These are phyloP conservation scores for Mucor racemosus DNA, from an alignment of 371 early-diverging fungal genomes.

Conservation along the genomic window DNA sequence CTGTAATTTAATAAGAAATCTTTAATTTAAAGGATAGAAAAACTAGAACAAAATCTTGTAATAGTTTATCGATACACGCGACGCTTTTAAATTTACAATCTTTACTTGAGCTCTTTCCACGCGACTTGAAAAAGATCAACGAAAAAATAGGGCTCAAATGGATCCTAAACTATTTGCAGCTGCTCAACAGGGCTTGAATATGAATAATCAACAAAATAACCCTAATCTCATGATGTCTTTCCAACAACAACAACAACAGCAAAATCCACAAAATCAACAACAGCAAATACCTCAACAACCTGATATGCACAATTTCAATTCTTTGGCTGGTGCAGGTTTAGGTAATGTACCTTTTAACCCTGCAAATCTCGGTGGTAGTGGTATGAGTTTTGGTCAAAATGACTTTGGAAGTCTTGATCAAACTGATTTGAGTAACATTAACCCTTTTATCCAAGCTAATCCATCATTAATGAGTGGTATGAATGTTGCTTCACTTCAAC, in stretches of 20 bases:
- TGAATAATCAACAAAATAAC: conserved; percentile 34
- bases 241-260: conserved; percentile 41
- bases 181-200: conserved; percentile 39
- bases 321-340: conserved; percentile 22
- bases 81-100: background rate
- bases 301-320: conserved; percentile 31
- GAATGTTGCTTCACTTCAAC: conserved; percentile 16
- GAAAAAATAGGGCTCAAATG: conserved; percentile 20
- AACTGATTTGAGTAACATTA: conserved; percentile 33
- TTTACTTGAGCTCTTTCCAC: background rate
- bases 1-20: too few relatives aligned
- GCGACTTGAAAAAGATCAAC: background rate
- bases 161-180: conserved; percentile 49
- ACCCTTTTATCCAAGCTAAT: conserved; percentile 27
- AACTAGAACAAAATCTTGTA: background rate
- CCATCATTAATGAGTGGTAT: conserved; percentile 23
- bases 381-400: conserved; percentile 29
- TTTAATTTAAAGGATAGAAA: too few relatives aligned
- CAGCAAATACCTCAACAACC: conserved; percentile 34
- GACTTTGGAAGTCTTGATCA: conserved; percentile 36
- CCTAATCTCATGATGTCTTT: conserved; percentile 42
- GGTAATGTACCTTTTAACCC: conserved; percentile 29
- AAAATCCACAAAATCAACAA: conserved; percentile 9
- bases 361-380: conserved; percentile 28
- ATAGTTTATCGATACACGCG: background rate